These are phyloP conservation scores for Candida lessepsii DNA, from an alignment of 805 yeast species.

Conservation along the genomic window DNA sequence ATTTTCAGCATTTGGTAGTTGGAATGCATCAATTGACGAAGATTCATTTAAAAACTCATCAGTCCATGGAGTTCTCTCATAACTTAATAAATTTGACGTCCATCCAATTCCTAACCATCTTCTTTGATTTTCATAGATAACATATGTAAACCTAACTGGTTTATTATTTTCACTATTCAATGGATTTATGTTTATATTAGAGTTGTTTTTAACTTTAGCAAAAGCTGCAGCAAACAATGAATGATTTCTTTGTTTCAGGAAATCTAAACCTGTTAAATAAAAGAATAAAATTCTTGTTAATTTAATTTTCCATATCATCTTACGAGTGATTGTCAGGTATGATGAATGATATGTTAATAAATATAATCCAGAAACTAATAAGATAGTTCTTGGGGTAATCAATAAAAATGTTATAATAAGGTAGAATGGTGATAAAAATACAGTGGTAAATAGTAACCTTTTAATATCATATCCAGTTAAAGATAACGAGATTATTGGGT, in stretches of 20 bases:
- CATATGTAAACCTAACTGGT: constrained; percentile 84
- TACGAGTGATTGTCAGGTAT: constrained; percentile 80
- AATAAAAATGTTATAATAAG: constrained; percentile 65
- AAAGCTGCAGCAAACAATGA: constrained; percentile 55
- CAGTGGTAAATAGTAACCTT: constrained; percentile 77
- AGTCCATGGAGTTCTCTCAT: constrained; percentile 96
- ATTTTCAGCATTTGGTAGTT: constrained; percentile 69
- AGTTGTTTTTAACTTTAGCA: constrained; percentile 47
- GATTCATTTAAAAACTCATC: constrained; percentile 91
- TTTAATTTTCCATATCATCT: constrained; percentile 80
- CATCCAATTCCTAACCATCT: constrained; percentile 98
- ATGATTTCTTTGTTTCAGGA: constrained; percentile 45
- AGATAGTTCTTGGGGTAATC: constrained; percentile 65
- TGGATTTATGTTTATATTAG: constrained; percentile 24
- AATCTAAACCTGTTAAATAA: constrained; percentile 84
- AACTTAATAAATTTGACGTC: constrained; percentile 88
- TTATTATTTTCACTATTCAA: constrained; percentile 23
- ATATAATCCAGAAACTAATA: constrained; percentile 58
- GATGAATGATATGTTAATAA: constrained; percentile 82
- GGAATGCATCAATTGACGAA: constrained; percentile 71
- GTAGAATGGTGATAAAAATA: constrained; percentile 83
- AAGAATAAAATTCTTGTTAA: constrained; percentile 68
- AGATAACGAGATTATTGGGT: constrained; percentile 76
- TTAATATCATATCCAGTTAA: constrained; percentile 76
- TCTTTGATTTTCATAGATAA: constrained; percentile 90